A percentile compares a stretch with the other conserved stretches of the same genome.
Evolutionary conservation across 73 alveolate species (phyloP).

Genomic region (Blepharisma japonicum): DNA sequence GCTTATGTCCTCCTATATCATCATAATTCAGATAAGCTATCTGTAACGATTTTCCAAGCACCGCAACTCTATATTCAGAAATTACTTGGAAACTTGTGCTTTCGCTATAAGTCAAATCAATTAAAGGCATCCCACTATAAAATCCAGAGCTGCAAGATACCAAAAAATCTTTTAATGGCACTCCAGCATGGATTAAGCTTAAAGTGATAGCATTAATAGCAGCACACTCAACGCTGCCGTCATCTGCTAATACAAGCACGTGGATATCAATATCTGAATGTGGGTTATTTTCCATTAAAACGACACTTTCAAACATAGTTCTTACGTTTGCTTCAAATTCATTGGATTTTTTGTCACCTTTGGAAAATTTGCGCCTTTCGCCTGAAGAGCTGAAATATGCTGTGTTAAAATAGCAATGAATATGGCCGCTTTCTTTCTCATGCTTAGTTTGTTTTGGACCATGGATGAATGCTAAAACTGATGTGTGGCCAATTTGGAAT

Average conservation of each 20-base stretch:
- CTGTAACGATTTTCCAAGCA: constrained; percentile 34
- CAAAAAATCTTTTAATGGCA: constrained; percentile 77
- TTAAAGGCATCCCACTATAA: constrained; percentile 29
- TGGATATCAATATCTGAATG: constrained; percentile 72
- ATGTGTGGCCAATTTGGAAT: constrained; percentile 79
- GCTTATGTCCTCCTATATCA: constrained; percentile 14
- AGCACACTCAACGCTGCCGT: constrained; percentile 87
- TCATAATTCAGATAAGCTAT: constrained; percentile 38
- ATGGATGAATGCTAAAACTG: constrained; percentile 74
- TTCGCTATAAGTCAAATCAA: constrained; percentile 47
- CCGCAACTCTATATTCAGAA: constrained; percentile 58
- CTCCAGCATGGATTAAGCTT: constrained; percentile 87
- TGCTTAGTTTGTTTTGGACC: constrained; percentile 76
- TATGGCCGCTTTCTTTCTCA: constrained; percentile 3
- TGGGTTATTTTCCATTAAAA: constrained; percentile 61
- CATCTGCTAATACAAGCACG: constrained; percentile 77
- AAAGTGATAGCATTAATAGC: constrained; percentile 87
- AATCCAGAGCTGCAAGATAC: constrained; percentile 57
- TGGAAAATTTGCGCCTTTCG: constrained; percentile 67
- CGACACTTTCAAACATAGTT: constrained; percentile 66
- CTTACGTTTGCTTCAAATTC: constrained; percentile 74
- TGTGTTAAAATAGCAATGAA: constrained; percentile 26
- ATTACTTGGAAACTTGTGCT: constrained; percentile 36
- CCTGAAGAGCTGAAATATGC: constrained; percentile 76
- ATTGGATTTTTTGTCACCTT: constrained; percentile 71